These are phyloP conservation scores for Piper longum DNA, from an alignment of 164 flowering plant genomes.

Conservation along the genomic window DNA sequence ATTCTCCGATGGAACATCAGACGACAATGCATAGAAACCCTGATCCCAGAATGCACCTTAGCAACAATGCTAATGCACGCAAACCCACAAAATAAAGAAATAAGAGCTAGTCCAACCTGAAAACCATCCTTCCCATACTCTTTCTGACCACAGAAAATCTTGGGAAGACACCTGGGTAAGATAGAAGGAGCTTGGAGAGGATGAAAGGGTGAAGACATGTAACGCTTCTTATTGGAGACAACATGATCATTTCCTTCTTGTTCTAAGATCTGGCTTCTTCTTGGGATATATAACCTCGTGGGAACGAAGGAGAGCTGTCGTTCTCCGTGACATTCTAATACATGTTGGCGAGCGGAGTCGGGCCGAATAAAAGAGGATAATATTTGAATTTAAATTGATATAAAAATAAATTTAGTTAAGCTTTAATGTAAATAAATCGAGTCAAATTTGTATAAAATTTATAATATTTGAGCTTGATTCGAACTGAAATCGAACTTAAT, in stretches of 20 bases:
- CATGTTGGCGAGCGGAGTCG: too few relatives aligned
- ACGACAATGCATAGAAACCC: conserved; percentile 49
- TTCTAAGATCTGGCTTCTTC: neutral
- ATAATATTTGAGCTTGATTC: too few relatives aligned
- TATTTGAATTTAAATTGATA: too few relatives aligned
- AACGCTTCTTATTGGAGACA: neutral
- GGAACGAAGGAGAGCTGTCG: neutral
- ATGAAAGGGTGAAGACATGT: neutral
- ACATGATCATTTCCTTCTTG: too few relatives aligned
- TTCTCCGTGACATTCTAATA: too few relatives aligned
- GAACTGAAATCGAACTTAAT: too few relatives aligned
- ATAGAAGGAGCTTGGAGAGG: neutral
- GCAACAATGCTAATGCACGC: neutral
- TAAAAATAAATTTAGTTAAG: too few relatives aligned
- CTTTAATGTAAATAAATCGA: too few relatives aligned
- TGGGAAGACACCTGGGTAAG: neutral
- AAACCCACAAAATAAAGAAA: neutral
- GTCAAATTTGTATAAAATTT: too few relatives aligned
- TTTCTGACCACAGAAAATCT: neutral
- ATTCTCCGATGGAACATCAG: conserved; percentile 49
- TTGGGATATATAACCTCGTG: neutral
- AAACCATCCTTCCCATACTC: neutral
- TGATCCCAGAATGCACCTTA: conserved; percentile 6
- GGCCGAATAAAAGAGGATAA: too few relatives aligned
- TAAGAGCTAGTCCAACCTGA: neutral